These are phyloP conservation scores for Starmerella sp. DNA, from an alignment of 805 yeast species.

Conservation along the genomic window DNA sequence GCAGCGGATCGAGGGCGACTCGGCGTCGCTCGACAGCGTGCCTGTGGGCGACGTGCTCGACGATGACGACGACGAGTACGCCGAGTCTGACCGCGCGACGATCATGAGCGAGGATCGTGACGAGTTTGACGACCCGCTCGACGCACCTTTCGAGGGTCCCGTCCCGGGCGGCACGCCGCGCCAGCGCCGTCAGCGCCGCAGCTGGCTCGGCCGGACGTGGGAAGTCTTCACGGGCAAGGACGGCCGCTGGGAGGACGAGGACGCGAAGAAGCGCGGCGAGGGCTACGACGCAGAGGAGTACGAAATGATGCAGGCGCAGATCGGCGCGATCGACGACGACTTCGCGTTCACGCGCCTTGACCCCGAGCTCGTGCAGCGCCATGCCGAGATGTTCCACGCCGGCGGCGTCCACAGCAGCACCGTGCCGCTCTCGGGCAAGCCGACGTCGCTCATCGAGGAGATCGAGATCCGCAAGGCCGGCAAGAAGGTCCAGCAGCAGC, in stretches of 20 bases:
- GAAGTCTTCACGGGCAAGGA: constrained; percentile 11
- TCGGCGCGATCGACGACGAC: constrained; percentile 17
- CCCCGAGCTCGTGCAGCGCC: constrained; percentile 22
- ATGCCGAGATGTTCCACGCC: constrained; percentile 21
- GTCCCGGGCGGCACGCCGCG: constrained; percentile 1
- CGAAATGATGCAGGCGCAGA: constrained; percentile 7
- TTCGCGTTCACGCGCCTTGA: constrained; percentile 27
- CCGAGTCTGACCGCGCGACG: constrained; percentile 28
- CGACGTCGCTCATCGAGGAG: constrained; percentile 31
- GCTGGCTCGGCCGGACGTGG: constrained; percentile 3
- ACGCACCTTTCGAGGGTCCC: constrained; percentile 5
- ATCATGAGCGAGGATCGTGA: constrained; percentile 25
- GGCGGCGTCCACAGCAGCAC: constrained; percentile 22
- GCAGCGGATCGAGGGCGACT: background rate
- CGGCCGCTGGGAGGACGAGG: constrained; percentile 6
- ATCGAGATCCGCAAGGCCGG: constrained; percentile 31
- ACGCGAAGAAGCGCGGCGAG: constrained; percentile 15
- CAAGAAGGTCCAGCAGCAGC: constrained; percentile 22
- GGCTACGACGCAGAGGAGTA: constrained; percentile 12
- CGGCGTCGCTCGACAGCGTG: background rate
- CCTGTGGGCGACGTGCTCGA: background rate
- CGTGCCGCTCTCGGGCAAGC: constrained; percentile 17
- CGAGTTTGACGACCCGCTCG: constrained; percentile 11
- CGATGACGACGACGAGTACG: constrained; percentile 7
- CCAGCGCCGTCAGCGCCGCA: background rate